Evolutionary conservation across 1,139 yeast genomes (phyloP), one percentile per base, ranked within the genome.

Genomic region (Saccharomyces uvarum): DNA sequence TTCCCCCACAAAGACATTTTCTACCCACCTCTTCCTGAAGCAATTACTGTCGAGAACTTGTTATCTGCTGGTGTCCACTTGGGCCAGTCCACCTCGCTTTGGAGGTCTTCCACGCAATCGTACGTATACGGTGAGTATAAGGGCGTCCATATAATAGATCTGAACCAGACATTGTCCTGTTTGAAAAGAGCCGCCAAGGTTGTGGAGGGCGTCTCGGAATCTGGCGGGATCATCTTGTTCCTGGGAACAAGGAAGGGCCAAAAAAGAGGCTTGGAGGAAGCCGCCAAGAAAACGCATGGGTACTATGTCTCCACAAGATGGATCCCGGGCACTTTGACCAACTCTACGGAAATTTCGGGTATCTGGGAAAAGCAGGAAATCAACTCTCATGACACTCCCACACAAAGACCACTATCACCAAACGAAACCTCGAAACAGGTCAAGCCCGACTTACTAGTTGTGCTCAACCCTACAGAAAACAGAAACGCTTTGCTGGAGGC

Each of bases 261-360:
- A 66, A 82, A 82, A 62, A 78, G 86, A 57, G 79, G 89, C 0
- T 80, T 93, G 52, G 86, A 85, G 65, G 82, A 79, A 59, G 96
- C 97, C 5, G 96, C 98, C 3, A 74, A 77, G 54, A 80, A 96
- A 64, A 77, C 84, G 53, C 77, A 81, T 56, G 97, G 96, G 11
- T 89, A 83, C 72, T 89, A 86, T 66, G 93, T 93, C 31, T 80
- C 88, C 46, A 80, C 82, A 53, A 82, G 93, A 69, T 93, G 99
- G 99, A 82, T 88, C 56, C 97, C 98, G 2, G 99, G 99, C 61
- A 87, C 96, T 27, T 78, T 93, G 62, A 90, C 98, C 51, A 93
- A 93, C 73, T 83, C 89, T 55, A 76, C 84, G 42, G 88, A 84
- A 69, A 86, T 88, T 44, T 82, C 93, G 13, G 74, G 74, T 42